Evolutionary conservation across 1,284 basidiomycete species (phyloP).

Genomic region (Moniliella sp.): DNA sequence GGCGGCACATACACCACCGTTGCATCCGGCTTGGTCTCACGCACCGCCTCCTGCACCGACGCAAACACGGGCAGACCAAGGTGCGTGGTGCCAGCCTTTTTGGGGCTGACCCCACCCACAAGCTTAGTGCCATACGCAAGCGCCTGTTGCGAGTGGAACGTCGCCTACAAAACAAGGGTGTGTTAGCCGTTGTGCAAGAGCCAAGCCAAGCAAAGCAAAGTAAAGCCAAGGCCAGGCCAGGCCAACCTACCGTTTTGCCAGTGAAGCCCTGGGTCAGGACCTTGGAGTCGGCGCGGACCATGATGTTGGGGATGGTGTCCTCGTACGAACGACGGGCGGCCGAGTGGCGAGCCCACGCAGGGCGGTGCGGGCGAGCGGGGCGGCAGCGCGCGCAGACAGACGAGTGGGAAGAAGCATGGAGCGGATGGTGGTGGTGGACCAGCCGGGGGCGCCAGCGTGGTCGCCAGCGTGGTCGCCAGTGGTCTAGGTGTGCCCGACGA

Average conservation of each 20-base stretch:
- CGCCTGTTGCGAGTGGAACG: constrained; percentile 88
- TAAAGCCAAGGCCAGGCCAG: background rate
- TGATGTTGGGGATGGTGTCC: constrained; percentile 72
- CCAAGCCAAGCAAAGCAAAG: background rate
- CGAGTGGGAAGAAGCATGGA: too few species aligned
- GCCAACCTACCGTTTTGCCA: constrained; percentile 54
- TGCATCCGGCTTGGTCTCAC: constrained; percentile 26
- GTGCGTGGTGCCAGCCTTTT: constrained; percentile 87
- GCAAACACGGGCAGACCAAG: constrained; percentile 87
- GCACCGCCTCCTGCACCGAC: constrained; percentile 54
- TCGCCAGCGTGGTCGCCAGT: too few species aligned
- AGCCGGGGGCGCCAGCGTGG: too few species aligned
- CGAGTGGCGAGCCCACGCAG: too few species aligned
- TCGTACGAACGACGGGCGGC: constrained; percentile 42
- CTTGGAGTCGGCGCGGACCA: constrained; percentile 71
- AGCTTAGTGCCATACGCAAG: constrained; percentile 84
- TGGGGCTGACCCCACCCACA: constrained; percentile 91
- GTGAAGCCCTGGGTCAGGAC: constrained; percentile 34
- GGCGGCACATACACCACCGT: constrained; percentile 32
- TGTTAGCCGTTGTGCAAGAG: background rate
- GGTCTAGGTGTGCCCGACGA: too few species aligned
- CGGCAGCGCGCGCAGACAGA: too few species aligned
- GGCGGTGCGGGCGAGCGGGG: too few species aligned
- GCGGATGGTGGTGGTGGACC: too few species aligned
- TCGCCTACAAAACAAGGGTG: constrained; percentile 39